A percentile compares a stretch with the other conserved stretches of the same genome.
Evolutionary conservation across 345 rosid genomes (phyloP).

Genomic region (Hirschfeldia incana): DNA sequence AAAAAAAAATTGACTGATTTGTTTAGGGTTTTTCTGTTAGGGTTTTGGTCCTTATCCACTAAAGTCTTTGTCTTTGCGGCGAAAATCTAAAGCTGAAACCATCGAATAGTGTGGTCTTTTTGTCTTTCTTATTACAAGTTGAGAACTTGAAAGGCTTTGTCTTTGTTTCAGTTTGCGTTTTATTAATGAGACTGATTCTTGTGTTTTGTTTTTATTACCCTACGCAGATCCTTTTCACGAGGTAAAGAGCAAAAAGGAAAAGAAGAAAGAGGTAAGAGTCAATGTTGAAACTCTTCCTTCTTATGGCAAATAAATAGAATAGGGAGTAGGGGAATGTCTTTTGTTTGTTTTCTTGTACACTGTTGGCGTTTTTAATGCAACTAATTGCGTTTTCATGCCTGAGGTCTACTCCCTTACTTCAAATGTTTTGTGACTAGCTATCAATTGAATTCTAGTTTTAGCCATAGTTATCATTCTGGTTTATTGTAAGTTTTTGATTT

Average conservation of each 20-base stretch:
- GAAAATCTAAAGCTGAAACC: neutral
- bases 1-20: neutral
- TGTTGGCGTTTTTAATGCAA: neutral
- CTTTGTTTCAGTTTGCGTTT: constrained; percentile 2
- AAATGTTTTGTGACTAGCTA: neutral
- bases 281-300: constrained; percentile 2
- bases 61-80: neutral
- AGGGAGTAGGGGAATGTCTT: neutral
- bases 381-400: neutral
- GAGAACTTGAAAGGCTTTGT: neutral
- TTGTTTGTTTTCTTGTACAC: neutral
- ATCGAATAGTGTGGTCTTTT: neutral
- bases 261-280: constrained; percentile 26
- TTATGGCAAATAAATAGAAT: neutral
- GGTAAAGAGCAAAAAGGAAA: neutral
- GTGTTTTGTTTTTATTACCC: neutral
- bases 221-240: constrained; percentile 10
- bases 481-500: neutral
- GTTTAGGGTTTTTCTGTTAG: neutral
- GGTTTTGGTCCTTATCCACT: constrained; percentile 2
- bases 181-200: neutral
- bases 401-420: neutral
- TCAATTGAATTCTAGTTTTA: neutral
- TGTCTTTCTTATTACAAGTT: neutral
- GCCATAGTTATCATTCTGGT: neutral